Conservation (phyloP, 202 grass and related monocot genomes). For the Elaeis oleifera region DNA sequence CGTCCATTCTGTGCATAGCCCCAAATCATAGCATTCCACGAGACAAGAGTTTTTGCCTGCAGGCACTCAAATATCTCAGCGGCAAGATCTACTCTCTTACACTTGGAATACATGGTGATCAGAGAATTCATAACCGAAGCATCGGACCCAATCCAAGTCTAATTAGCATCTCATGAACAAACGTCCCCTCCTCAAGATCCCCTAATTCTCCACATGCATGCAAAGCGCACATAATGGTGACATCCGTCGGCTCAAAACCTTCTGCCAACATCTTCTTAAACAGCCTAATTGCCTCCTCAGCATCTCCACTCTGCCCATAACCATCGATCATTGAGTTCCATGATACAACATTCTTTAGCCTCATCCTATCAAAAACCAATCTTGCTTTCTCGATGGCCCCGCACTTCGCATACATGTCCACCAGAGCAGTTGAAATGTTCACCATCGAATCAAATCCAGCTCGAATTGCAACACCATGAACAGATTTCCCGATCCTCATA, state of each 20-base stretch:
- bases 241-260: slow-evolving; percentile 40
- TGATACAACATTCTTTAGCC: slow-evolving; percentile 42
- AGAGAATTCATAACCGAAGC: slow-evolving; percentile 55
- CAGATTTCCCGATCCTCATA: slow-evolving; percentile 28
- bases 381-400: slow-evolving; percentile 20
- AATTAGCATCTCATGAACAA: slow-evolving; percentile 42
- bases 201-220: slow-evolving; percentile 62
- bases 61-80: slow-evolving; percentile 43
- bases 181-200: slow-evolving; percentile 39
- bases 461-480: slow-evolving; percentile 50
- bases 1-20: slow-evolving; percentile 49
- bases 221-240: slow-evolving; percentile 41
- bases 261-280: slow-evolving; percentile 52
- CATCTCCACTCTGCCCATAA: slow-evolving; percentile 44
- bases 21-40: slow-evolving; percentile 85
- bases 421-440: slow-evolving; percentile 57
- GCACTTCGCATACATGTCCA: slow-evolving; percentile 71
- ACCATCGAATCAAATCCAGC: slow-evolving; percentile 35
- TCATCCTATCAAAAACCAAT: slow-evolving; percentile 49
- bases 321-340: slow-evolving; percentile 84
- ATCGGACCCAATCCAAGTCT: slow-evolving; percentile 29
- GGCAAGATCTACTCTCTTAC: slow-evolving; percentile 57
- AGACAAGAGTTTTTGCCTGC: slow-evolving; percentile 40
- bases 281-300: slow-evolving; percentile 37
- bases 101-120: slow-evolving; percentile 75